These are phyloP conservation scores for Rhizopogon salebrosus DNA, from an alignment of 768 basidiomycete species.

Conservation along the genomic window DNA sequence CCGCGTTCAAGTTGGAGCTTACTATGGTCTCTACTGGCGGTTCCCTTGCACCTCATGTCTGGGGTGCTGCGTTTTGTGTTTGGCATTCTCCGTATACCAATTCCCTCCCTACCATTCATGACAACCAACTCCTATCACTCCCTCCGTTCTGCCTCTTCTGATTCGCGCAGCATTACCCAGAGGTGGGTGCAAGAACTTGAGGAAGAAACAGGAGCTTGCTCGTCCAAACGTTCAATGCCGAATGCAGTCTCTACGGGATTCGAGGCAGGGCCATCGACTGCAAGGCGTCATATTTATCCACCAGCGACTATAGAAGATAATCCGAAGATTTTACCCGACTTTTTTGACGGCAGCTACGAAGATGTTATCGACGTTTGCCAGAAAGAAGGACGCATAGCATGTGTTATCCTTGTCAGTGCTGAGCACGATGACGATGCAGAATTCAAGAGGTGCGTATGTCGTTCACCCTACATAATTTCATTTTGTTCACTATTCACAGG, in stretches of 20 bases:
- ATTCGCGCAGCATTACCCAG: slow-evolving; percentile 55
- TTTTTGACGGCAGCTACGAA: slow-evolving; percentile 78
- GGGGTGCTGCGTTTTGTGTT: slow-evolving; percentile 63
- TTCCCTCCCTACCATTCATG: slow-evolving; percentile 52
- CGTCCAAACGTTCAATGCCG: slow-evolving; percentile 39
- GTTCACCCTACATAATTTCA: background rate
- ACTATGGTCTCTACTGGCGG: slow-evolving; percentile 45
- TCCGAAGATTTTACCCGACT: slow-evolving; percentile 66
- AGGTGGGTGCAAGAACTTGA: slow-evolving; percentile 78
- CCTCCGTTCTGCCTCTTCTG: slow-evolving; percentile 28
- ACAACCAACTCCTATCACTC: slow-evolving; percentile 43
- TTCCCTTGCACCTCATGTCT: slow-evolving; percentile 58
- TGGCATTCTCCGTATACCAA: slow-evolving; percentile 58
- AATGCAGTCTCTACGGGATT: slow-evolving; percentile 33
- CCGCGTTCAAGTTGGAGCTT: slow-evolving; percentile 27
- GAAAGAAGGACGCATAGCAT: slow-evolving; percentile 67
- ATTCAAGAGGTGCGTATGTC: slow-evolving; percentile 67
- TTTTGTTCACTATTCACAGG: slow-evolving; percentile 29
- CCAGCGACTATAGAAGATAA: slow-evolving; percentile 27
- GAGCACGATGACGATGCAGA: slow-evolving; percentile 87
- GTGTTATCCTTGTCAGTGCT: slow-evolving; percentile 77
- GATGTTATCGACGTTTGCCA: slow-evolving; percentile 67
- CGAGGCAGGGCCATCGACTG: slow-evolving; percentile 40
- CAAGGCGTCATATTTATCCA: slow-evolving; percentile 26
- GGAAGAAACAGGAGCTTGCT: slow-evolving; percentile 78